Evolutionary conservation across 768 basidiomycete genomes (phyloP), one percentile per base, ranked within the genome.

Genomic region (Lentinula lateritia): DNA sequence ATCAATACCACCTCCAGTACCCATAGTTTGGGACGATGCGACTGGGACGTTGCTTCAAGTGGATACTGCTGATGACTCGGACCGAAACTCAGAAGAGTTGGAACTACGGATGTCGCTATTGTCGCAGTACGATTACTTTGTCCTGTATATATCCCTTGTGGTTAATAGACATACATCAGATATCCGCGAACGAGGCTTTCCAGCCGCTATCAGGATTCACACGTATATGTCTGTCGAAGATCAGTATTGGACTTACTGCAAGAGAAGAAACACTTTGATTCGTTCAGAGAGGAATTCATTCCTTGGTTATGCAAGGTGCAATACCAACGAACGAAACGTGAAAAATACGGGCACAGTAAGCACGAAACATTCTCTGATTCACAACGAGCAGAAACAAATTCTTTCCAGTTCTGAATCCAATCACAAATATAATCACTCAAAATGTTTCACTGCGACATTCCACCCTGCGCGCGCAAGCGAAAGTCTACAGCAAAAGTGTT

Each of bases 241-340:
- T 80, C 84, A 16, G 78, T 96, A 7, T 76, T 97, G 28, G 87
- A 92, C 61, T 78, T 85, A 12, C 76, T 95, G 32, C 80, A 83
- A 10, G 81, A 84, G 62, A 92, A 91, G 67, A 75, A 74, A 5
- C 81, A 86, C 66, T 80, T 95, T 45, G 88, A 92, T 55, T 96
- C 94, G 15, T 79, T 98, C 56, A 82, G 90, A 55, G 90, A 95
- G 71, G 93, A 97, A 62, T 92, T 97, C 67, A 71, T 98, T 10
- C 95, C 95, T 0, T 97, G 94, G 92, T 70, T 97, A 60, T 90
- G 93, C 75, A 94, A 92, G 70, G 76, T 91, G 6, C 90, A 92
- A 63, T 93, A 93, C 70, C 87, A 87, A 62, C 75, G 76, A 9
- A 77, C 79, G 15, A 87, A 84, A 66, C 77, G 78, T 64, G 73